Base-by-base conservation (phyloP, 179 eudicot species). In the Nepenthes alata region DNA sequence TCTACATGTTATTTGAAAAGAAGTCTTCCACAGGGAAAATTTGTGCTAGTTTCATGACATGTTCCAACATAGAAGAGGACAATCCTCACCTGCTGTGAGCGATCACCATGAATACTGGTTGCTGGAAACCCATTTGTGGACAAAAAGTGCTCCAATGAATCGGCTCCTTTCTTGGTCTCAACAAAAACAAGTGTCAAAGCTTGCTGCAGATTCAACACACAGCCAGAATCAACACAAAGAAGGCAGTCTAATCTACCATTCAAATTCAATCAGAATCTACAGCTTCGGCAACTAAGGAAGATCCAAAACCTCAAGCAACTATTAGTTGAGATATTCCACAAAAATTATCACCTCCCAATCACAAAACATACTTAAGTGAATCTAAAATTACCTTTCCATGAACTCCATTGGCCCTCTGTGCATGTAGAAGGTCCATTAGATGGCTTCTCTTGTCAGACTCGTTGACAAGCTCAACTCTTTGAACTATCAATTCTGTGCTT, bases 131-230 rank as follows among this genome's bases (percentile, higher is more conserved):
- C 89, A 77, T 91, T 91, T 14, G 73, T 64, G 57, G 82, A 77
- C 70, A 91, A 76, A 90, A 88, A 91, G 63, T 88, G 72, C 72
- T 91, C 97, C 64, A 91, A 79, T 39, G 96, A 71, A 81, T 91
- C 96, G 61, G 97, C 97, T 68, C 96, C 95, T 67, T 89, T 91
- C 78, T 91, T 91, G 62, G 97, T 91, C 83, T 91, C 97, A 71
- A 91, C 97, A 65, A 91, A 91, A 57, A 91, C 97, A 59, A 91
- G 83, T 2, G 97, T 91, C 52, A 91, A 78, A 52, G 97, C 72
- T 82, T 91, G 97, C 96, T 91, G 84, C 80, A 69, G 39, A 35
- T 14, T 35, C 16, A 64, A 35, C 47, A 63, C 41, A 62, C 38
- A 12, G 2, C 45, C 5, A 41, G 6, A 41, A 41, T 41, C 45